Base-by-base conservation (phyloP, 331 rosid species). In the Pyrus hybrid region DNA sequence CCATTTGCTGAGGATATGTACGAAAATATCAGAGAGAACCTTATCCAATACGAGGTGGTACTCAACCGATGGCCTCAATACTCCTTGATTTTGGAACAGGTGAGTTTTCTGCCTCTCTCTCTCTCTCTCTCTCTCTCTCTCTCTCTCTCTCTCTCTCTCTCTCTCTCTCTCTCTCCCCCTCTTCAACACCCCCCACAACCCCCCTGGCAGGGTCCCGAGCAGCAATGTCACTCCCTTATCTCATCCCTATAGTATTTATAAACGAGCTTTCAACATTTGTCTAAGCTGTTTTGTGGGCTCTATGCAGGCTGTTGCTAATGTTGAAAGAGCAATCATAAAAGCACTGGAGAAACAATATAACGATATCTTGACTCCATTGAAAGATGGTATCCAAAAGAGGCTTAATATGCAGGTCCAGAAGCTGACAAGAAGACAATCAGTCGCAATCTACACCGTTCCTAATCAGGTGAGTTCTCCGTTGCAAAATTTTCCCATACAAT, bases 61-160 rank as follows among this genome's bases (percentile, higher is more conserved):
- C 88, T 92, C 87, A 92, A 69, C 65, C 89, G 97, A 80, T 94
- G 99, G 99, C 99, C 99, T 82, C 99, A 94, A 60, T 94, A 94
- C 84, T 90, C 97, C n/a, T 80, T 94, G 78, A 86, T 87, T 79
- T 72, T 94, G 80, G 97, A 92, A 92, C 84, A 68, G 88, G 99
- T 94, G 83, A 86, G 95, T n/a, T n/a, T n/a, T n/a, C n/a, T n/a
- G n/a, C n/a, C n/a, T n/a, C n/a, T n/a, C n/a, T n/a, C n/a, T n/a
- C n/a, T n/a, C n/a, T n/a, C n/a, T n/a, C n/a, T n/a, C n/a, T n/a
- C n/a, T n/a, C n/a, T n/a, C n/a, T n/a, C n/a, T n/a, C n/a, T n/a
- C n/a, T n/a, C n/a, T n/a, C n/a, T n/a, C n/a, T n/a, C n/a, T n/a
- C n/a, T n/a, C n/a, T n/a, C n/a, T n/a, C 35, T 33, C 41, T 33